These are phyloP conservation scores for Plasmodium knowlesi DNA, from an alignment of 169 alveolate genomes.

Conservation along the genomic window DNA sequence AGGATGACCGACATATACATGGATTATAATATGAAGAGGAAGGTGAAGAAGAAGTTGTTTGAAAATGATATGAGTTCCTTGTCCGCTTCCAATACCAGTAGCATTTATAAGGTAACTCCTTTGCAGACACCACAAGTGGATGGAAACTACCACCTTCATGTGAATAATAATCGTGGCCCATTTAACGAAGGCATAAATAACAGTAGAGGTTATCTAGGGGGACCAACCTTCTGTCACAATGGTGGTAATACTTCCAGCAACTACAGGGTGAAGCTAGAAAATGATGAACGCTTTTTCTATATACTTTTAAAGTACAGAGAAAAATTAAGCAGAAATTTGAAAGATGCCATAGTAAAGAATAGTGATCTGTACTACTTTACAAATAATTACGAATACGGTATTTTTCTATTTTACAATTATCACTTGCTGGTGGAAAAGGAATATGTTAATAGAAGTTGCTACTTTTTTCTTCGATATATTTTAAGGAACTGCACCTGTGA, in stretches of 20 bases:
- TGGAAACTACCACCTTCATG: not conserved
- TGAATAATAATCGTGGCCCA: no score
- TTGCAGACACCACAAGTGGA: not conserved
- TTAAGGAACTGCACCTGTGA: slow-evolving; percentile 29
- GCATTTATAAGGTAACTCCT: not conserved
- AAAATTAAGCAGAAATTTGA: slow-evolving; percentile 10
- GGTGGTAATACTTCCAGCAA: not conserved
- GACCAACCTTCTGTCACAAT: not conserved
- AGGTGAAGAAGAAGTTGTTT: not conserved
- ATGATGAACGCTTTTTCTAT: not conserved
- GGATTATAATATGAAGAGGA: slow-evolving; percentile 3
- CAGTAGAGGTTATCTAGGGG: not conserved
- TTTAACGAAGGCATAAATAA: not conserved
- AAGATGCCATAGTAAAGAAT: slow-evolving; percentile 43
- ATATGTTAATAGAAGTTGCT: slow-evolving; percentile 3
- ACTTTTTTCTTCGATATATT: slow-evolving; percentile 10
- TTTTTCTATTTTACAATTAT: slow-evolving; percentile 55
- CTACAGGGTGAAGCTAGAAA: not conserved
- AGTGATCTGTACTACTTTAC: slow-evolving; percentile 29
- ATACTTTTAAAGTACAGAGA: slow-evolving; percentile 14
- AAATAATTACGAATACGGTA: slow-evolving; percentile 33
- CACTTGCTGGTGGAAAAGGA: slow-evolving; percentile 22
- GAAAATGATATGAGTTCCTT: not conserved
- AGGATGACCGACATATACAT: not conserved
- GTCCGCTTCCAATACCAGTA: not conserved